Evolutionary conservation across 1,284 basidiomycete genomes (phyloP).

Genomic region (Rhodotorula sp.): DNA sequence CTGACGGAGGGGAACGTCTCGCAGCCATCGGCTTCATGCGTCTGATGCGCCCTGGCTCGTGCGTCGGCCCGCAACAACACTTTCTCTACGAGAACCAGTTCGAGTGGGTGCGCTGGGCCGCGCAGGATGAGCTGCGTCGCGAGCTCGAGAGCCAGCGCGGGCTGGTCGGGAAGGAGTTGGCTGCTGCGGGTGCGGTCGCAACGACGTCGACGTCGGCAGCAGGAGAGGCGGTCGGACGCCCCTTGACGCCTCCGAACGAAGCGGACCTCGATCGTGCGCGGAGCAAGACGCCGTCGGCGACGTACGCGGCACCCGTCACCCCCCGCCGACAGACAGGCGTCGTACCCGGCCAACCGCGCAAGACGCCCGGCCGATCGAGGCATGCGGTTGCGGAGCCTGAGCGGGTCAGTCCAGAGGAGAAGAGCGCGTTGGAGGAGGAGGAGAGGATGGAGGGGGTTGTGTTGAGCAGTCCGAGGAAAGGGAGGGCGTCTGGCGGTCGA

Average conservation of each 20-base stretch:
- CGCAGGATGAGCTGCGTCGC: constrained; percentile 59
- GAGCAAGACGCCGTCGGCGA: neutral
- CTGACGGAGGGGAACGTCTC: neutral
- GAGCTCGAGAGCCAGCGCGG: constrained; percentile 6
- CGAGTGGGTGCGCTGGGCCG: constrained; percentile 91
- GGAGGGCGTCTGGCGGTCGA: neutral
- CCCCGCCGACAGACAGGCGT: constrained; percentile 1
- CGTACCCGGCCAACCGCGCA: constrained; percentile 39
- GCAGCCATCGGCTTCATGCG: constrained; percentile 94
- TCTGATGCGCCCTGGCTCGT: constrained; percentile 78
- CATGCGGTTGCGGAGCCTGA: constrained; percentile 37
- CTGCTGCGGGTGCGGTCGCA: neutral
- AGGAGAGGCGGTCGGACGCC: neutral
- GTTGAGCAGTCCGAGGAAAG: constrained; percentile 14
- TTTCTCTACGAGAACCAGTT: constrained; percentile 96
- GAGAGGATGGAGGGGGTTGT: constrained; percentile 28
- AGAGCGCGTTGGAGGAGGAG: constrained; percentile 16
- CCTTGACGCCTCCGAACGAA: constrained; percentile 32
- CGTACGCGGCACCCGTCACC: constrained; percentile 8
- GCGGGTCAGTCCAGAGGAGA: constrained; percentile 5
- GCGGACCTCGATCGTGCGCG: constrained; percentile 11
- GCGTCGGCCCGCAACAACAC: constrained; percentile 60
- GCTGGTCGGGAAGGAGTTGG: neutral
- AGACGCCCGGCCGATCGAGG: constrained; percentile 35
- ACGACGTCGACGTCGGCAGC: neutral